Conservation (phyloP, 2,329 filamentous ascomycete species). For the Truncatella angustata region DNA sequence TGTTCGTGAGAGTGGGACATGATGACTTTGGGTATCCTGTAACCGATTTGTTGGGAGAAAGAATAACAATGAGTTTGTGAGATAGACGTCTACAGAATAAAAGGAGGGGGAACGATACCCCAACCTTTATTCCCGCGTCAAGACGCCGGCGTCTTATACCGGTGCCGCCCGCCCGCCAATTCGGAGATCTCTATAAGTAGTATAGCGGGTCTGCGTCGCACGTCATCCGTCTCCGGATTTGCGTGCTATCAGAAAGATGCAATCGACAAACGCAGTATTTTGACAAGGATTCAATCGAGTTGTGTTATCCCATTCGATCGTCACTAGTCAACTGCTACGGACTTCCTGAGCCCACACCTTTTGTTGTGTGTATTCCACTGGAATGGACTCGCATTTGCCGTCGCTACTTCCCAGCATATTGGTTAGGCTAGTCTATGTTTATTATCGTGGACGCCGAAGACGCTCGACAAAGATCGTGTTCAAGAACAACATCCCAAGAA, state of each 20-base stretch:
- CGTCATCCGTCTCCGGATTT: conserved; percentile 8
- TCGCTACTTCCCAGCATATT: too few relatives aligned
- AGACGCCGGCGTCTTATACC: conserved; percentile 6
- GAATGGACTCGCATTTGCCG: too few relatives aligned
- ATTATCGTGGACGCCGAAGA: too few relatives aligned
- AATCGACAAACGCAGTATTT: too few relatives aligned
- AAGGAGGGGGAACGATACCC: neutral
- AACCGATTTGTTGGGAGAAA: neutral
- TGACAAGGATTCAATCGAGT: too few relatives aligned
- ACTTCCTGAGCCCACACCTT: too few relatives aligned
- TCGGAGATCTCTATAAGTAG: neutral
- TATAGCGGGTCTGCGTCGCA: conserved; percentile 1
- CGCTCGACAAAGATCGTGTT: too few relatives aligned
- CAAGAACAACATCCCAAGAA: too few relatives aligned
- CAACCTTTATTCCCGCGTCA: neutral
- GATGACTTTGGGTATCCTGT: neutral
- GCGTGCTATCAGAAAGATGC: conserved; percentile 1
- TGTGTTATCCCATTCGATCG: too few relatives aligned
- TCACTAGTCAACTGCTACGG: too few relatives aligned
- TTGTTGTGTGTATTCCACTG: too few relatives aligned
- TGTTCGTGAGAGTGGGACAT: conserved; percentile 1
- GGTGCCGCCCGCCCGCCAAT: conserved; percentile 1
- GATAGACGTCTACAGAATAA: neutral
- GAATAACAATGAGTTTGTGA: neutral
- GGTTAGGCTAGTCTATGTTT: too few relatives aligned